Evolutionary conservation across 345 rosid genomes (phyloP), one percentile per base, ranked within the genome.

Genomic region (Salix purpurea): DNA sequence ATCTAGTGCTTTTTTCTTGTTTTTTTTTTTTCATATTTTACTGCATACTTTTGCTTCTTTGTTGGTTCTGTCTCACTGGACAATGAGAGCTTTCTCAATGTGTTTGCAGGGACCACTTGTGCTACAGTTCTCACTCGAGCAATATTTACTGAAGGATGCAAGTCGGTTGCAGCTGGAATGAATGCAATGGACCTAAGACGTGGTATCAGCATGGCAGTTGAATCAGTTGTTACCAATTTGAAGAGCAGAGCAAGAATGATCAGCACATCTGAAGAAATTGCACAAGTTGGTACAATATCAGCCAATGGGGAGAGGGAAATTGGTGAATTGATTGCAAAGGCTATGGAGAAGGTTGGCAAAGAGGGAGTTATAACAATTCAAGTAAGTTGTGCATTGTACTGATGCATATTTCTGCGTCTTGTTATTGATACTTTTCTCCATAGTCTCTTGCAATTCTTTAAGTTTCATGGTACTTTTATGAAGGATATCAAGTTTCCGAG

Each of bases 331-430:
- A 96, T 96, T 67, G 99, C 99, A n/a, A 94, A 94, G 77, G 99
- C 99, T 34, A 96, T 96, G 96, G 99, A 96, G 82, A 94, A 92
- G 79, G 99, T 94, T 5, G 99, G 99, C 77, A 96, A 96, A 82
- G 99, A 96, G 85, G 99, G 99, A 80, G 99, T 96, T 12, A 96
- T 96, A 77, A 94, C 97, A 34, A 94, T 96, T 72, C 91, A 90
- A 69, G 99, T 96, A 79, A 88, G 92, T 81, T 11, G 44, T 28
- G 58, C 21, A 19, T 18, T 15, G 4, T 54, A 7, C 66, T 2
- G 19, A 19, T 24, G 3, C 48, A 62, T 46, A 12, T 3, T 46
- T 44, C 50, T 46, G 50, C 14, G 18, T 46, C 14, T 4, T 46
- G 50, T 46, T 46, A 3, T 14, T 46, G 16, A 46, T 46, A 46